These are phyloP conservation scores for Umbelopsis isabellina DNA, from an alignment of 192 early-diverging fungal genomes.

Conservation along the genomic window DNA sequence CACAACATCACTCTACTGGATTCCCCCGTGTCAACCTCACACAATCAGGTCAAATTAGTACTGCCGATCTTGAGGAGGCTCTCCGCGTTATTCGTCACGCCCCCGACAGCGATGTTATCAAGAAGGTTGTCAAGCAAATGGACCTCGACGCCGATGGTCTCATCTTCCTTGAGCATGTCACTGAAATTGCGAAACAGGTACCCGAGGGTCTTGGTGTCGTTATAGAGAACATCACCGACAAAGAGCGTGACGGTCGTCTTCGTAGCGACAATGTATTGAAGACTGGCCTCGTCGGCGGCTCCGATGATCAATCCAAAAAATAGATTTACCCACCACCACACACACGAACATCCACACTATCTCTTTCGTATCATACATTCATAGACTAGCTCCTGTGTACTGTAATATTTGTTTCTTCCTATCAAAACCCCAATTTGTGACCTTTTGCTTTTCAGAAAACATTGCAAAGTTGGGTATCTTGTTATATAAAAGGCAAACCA, in stretches of 20 bases:
- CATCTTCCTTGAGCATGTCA: slow-evolving; percentile 64
- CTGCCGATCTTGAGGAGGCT: slow-evolving; percentile 69
- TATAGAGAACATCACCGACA: slow-evolving; percentile 47
- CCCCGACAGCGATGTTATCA: slow-evolving; percentile 70
- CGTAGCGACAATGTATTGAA: slow-evolving; percentile 20
- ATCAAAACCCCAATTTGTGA: slow-evolving; percentile 5
- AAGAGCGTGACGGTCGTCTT: slow-evolving; percentile 27
- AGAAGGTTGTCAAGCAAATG: slow-evolving; percentile 73
- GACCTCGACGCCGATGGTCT: slow-evolving; percentile 75
- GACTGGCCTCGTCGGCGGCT: background rate
- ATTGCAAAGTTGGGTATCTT: background rate
- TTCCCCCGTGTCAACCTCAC: slow-evolving; percentile 70
- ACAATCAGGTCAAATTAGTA: slow-evolving; percentile 66
- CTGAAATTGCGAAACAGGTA: slow-evolving; percentile 54
- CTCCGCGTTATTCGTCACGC: slow-evolving; percentile 67
- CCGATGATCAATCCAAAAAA: background rate
- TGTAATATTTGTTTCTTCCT: background rate
- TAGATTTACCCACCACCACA: background rate
- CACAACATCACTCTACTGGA: slow-evolving; percentile 61
- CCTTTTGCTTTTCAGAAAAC: no score
- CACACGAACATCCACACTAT: background rate
- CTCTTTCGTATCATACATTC: slow-evolving; percentile 6
- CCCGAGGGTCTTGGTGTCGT: slow-evolving; percentile 64
- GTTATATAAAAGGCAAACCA: slow-evolving; percentile 6
- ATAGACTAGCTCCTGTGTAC: slow-evolving; percentile 11